Evolutionary conservation across 2,329 filamentous ascomycete species (phyloP).

Genomic region (Paecilomyces sp.): DNA sequence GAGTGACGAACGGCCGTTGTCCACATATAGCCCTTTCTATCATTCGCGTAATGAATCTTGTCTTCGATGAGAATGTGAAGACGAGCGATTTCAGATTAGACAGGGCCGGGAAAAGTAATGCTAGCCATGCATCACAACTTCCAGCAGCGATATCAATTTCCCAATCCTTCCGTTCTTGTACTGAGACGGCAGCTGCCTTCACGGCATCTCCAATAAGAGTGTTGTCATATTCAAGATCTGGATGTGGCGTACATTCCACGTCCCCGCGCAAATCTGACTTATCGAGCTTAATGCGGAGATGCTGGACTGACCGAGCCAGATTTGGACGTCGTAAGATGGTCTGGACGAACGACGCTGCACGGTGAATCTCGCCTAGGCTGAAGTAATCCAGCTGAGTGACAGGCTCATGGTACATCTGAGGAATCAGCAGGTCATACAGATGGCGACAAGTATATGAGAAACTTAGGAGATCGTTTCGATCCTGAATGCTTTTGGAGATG

Average conservation of each 20-base stretch:
- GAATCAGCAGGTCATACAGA: background rate
- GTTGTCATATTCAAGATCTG: background rate
- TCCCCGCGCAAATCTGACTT: background rate
- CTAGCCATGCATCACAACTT: background rate
- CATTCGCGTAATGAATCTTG: background rate
- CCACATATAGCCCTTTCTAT: background rate
- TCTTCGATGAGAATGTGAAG: background rate
- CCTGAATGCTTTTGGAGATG: background rate
- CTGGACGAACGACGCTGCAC: background rate
- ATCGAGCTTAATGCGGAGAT: background rate
- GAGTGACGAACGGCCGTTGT: background rate
- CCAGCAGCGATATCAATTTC: background rate
- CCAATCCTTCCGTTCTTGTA: background rate
- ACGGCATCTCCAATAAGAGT: background rate
- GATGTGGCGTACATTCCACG: background rate
- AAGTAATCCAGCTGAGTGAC: background rate
- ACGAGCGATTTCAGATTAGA: background rate
- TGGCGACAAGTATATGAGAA: background rate
- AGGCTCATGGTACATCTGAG: background rate
- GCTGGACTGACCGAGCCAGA: background rate
- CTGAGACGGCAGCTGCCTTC: background rate
- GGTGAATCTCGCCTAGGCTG: background rate
- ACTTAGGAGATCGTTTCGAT: background rate
- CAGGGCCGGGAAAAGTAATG: background rate
- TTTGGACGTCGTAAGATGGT: background rate